These are phyloP conservation scores for Rubus idaeus DNA, from an alignment of 306 rosid species.

Conservation along the genomic window DNA sequence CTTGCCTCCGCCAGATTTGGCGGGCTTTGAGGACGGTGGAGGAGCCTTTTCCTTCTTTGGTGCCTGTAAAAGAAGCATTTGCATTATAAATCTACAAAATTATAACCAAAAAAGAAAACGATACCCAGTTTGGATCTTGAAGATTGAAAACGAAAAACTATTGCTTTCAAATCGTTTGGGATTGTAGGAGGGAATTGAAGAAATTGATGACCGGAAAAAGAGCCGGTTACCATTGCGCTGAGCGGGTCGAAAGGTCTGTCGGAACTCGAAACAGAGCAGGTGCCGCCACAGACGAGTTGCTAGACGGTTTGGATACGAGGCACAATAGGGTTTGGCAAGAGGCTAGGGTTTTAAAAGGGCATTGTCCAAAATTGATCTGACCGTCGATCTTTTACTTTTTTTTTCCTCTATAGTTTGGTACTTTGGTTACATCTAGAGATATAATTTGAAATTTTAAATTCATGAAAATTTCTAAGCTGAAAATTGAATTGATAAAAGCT, in stretches of 20 bases:
- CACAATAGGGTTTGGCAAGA: no score
- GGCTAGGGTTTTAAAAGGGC: no score
- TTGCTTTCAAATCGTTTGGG: not conserved
- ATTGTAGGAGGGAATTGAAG: not conserved
- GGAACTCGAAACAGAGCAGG: not conserved
- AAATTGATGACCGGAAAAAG: not conserved
- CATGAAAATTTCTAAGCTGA: no score
- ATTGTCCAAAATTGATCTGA: no score
- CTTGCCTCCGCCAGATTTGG: constrained; percentile 15
- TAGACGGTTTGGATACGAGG: not conserved
- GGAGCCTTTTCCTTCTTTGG: constrained; percentile 13
- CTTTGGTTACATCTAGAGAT: no score
- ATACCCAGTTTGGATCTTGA: not conserved
- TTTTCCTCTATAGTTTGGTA: no score
- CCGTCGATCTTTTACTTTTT: no score
- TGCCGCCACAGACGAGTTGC: not conserved
- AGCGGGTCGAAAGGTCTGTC: not conserved
- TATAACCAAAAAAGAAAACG: not conserved
- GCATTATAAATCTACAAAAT: not conserved
- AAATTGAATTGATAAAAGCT: no score
- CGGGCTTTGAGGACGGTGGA: constrained; percentile 15
- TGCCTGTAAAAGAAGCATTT: not conserved
- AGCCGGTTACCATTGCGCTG: not conserved
- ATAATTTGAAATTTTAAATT: no score
- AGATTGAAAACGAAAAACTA: not conserved